These are phyloP conservation scores for Tetraselmis striata DNA, from an alignment of 139 green algal genomes.

Conservation along the genomic window DNA sequence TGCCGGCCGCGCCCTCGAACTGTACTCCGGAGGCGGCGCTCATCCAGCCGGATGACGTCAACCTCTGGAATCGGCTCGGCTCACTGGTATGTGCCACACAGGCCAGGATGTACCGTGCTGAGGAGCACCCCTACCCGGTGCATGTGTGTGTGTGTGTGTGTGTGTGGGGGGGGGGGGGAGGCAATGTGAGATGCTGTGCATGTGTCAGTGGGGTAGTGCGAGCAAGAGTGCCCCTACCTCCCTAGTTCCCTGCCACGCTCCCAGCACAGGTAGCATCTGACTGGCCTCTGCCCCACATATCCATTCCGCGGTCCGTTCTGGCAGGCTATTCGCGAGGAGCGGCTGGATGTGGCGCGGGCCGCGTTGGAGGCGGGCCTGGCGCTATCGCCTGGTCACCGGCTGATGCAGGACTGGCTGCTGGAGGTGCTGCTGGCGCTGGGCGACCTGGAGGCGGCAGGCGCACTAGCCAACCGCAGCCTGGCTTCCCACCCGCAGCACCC, in stretches of 20 bases:
- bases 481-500: neutral
- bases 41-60: conserved; percentile 5
- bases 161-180: too few relatives aligned
- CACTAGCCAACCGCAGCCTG: neutral
- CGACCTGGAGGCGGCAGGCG: conserved; percentile 6
- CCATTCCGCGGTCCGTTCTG: too few relatives aligned
- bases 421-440: conserved; percentile 14
- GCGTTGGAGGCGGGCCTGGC: conserved; percentile 13
- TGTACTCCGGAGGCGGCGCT: conserved; percentile 9
- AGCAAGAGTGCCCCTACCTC: too few relatives aligned
- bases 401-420: conserved; percentile 1
- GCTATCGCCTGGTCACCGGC: neutral
- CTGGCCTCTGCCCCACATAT: too few relatives aligned
- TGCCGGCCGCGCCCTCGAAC: neutral
- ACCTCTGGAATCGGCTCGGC: conserved; percentile 14
- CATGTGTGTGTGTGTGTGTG: too few relatives aligned
- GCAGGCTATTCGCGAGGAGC: too few relatives aligned
- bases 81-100: conserved; percentile 11
- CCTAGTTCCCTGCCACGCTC: too few relatives aligned
- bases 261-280: too few relatives aligned
- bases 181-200: too few relatives aligned
- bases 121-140: too few relatives aligned
- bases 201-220: too few relatives aligned
- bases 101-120: too few relatives aligned
- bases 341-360: neutral